A percentile compares a stretch with the other conserved stretches of the same genome.
Evolutionary conservation across 352 stramenopile species (phyloP).

Genomic region (Peronospora farinosa): DNA sequence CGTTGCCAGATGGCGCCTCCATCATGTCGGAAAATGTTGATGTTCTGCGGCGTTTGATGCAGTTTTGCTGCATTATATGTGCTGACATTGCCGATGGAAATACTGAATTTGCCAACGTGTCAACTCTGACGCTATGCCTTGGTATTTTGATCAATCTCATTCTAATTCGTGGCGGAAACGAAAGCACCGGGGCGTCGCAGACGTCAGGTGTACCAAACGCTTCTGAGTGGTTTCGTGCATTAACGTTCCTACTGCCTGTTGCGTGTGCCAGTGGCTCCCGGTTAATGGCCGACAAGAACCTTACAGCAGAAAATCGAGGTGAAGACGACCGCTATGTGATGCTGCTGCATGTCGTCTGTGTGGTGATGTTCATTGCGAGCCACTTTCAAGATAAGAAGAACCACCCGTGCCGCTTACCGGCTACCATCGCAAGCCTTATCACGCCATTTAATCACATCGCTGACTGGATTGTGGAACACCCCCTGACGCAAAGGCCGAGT

Average conservation of each 20-base stretch:
- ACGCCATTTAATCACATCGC: constrained; percentile 49
- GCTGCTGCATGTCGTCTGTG: constrained; percentile 64
- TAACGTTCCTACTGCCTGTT: constrained; percentile 70
- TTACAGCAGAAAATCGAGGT: constrained; percentile 43
- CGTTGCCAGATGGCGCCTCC: constrained; percentile 45
- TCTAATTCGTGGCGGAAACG: constrained; percentile 48
- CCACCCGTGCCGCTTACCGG: constrained; percentile 33
- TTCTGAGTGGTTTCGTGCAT: constrained; percentile 60
- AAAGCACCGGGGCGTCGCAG: constrained; percentile 10
- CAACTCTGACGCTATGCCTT: constrained; percentile 67
- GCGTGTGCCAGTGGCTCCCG: constrained; percentile 56
- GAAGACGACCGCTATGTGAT: constrained; percentile 78
- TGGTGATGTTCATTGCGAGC: constrained; percentile 64
- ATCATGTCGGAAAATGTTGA: constrained; percentile 52
- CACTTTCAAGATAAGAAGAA: constrained; percentile 45
- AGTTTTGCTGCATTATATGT: constrained; percentile 72
- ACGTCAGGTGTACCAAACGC: constrained; percentile 39
- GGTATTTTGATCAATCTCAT: constrained; percentile 78
- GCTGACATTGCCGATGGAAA: constrained; percentile 43
- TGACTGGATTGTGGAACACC: constrained; percentile 50
- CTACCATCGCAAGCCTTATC: constrained; percentile 41
- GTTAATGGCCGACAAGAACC: constrained; percentile 39
- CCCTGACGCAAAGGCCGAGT: constrained; percentile 48
- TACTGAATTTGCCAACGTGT: constrained; percentile 44
- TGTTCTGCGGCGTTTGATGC: constrained; percentile 60